Conservation (phyloP, 139 green algal genomes). For the Chlamydomonas sphaeroides region DNA sequence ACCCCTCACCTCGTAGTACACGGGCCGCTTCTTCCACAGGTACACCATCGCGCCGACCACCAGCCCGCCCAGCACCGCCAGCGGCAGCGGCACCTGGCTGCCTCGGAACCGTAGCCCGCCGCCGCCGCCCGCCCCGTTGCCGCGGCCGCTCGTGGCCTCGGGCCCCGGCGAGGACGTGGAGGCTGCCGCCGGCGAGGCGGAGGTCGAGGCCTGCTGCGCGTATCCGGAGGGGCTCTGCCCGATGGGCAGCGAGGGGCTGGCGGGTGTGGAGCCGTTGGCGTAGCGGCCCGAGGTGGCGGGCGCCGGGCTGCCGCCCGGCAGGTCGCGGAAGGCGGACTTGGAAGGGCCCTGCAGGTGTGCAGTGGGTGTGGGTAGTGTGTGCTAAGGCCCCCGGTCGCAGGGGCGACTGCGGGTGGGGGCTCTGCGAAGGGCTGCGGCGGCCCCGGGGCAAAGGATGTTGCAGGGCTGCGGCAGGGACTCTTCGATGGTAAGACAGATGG, state of each 20-base stretch:
- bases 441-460: too few species aligned
- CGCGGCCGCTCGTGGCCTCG: too few species aligned
- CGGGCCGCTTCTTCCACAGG: constrained; percentile 27
- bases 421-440: too few species aligned
- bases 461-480: too few species aligned
- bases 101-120: too few species aligned
- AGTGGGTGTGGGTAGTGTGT: not conserved
- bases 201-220: not conserved
- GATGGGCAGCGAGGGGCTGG: too few species aligned
- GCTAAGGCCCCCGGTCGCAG: too few species aligned
- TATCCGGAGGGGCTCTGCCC: too few species aligned
- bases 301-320: not conserved
- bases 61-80: constrained; percentile 31
- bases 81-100: constrained; percentile 27
- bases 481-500: too few species aligned
- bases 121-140: too few species aligned
- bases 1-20: constrained; percentile 33
- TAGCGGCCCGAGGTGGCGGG: not conserved
- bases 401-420: too few species aligned
- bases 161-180: not conserved
- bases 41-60: constrained; percentile 35
- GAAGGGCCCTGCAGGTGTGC: not conserved
- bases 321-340: constrained; percentile 11
- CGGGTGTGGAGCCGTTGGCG: not conserved
- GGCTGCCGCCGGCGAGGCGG: not conserved